Conservation (phyloP, 495 filamentous ascomycete genomes). For the Xylaria nigripes region DNA sequence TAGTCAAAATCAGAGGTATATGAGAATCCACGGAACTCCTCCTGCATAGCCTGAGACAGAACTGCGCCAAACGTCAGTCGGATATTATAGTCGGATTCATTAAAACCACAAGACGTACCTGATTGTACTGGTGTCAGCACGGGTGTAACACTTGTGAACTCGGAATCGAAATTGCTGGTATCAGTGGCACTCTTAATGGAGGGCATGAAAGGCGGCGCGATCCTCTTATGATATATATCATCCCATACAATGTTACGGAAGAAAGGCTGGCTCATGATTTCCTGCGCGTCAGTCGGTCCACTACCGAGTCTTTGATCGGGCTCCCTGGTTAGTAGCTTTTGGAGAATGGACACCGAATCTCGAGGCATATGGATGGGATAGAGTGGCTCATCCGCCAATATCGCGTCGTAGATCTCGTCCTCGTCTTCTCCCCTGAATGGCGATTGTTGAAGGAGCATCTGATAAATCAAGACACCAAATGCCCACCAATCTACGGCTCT, state of each 20-base stretch:
- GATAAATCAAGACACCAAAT: conserved; percentile 98
- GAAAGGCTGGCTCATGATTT: conserved; percentile 98
- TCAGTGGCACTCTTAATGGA: conserved; percentile 84
- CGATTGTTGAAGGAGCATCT: conserved; percentile 98
- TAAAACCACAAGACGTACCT: conserved; percentile 46
- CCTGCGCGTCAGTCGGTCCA: conserved; percentile 94
- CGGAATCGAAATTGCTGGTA: conserved; percentile 97
- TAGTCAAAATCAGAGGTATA: conserved; percentile 56
- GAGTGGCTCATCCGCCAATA: conserved; percentile 92
- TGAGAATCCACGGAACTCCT: conserved; percentile 99
- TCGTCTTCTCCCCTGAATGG: conserved; percentile 99
- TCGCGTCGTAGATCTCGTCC: conserved; percentile 99
- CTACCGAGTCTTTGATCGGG: conserved; percentile 86
- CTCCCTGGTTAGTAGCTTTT: conserved; percentile 94
- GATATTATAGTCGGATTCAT: conserved; percentile 13
- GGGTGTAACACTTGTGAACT: conserved; percentile 97
- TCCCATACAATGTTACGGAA: conserved; percentile 98
- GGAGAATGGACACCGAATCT: conserved; percentile 93
- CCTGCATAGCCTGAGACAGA: conserved; percentile 96
- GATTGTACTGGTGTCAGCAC: conserved; percentile 96
- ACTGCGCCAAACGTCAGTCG: conserved; percentile 46
- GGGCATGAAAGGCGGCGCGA: conserved; percentile 81
- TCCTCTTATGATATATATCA: conserved; percentile 90
- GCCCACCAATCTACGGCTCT: conserved; percentile 99
- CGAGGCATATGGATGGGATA: conserved; percentile 99